Base-by-base conservation (phyloP, 2,329 filamentous ascomycete genomes). In the Zymoseptoria passerinii region DNA sequence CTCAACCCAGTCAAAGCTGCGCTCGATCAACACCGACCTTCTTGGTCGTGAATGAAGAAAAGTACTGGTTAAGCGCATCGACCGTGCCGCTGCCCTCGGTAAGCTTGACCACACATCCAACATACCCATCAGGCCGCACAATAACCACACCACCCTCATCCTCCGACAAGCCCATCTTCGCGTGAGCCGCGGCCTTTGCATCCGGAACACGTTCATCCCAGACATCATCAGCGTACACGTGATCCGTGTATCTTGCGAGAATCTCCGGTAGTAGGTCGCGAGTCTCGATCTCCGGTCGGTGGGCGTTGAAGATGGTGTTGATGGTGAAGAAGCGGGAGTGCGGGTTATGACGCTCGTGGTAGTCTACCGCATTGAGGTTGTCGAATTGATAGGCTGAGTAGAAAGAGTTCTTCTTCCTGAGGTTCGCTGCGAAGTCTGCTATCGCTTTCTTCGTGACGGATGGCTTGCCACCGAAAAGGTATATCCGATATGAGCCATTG, bases 401-500 rank as follows among this genome's bases (percentile, higher is more conserved):
- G 78, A 95, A 95, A 0, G 87, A 92, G 49, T 76, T 77, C 67
- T 85, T 83, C 68, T 81, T 82, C 54, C 79, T 76, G 51, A 95
- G 76, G 65, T 85, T 80, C 48, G 78, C 73, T 5, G 85, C 84
- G 52, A 96, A 82, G 69, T 95, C 89, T 18, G 77, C 70, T 20
- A 96, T 77, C 0, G 91, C 89, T 52, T 75, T 74, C 49, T 78
- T 77, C 10, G 84, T 86, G 52, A 78, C 77, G 7, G 76, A 70
- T 8, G 84, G 84, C 49, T 80, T 78, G 58, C 92, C 92, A n/a
- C 83, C 90, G 71, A 95, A 95, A 62, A 96, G 74, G 71, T 91
- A 95, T 61, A 96, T 80, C 57, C 91, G 83, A 80, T 92, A 96
- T 1, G 90, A 86, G 50, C 91, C 91, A 73, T 96, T 96, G 59